Conservation (phyloP, 306 rosid species). For the Acacia melanoxylon region DNA sequence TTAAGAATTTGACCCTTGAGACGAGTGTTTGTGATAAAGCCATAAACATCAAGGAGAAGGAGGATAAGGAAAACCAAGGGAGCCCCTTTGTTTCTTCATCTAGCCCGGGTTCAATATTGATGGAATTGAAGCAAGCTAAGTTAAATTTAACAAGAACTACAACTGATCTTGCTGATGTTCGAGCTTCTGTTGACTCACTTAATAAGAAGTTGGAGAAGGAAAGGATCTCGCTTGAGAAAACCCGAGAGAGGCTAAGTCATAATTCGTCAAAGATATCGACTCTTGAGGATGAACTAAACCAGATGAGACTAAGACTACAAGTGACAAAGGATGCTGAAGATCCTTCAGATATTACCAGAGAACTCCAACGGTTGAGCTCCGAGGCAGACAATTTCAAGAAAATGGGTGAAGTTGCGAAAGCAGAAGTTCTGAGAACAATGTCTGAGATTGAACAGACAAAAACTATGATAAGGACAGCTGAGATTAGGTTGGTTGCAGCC, state of each 20-base stretch:
- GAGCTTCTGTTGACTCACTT: conserved; percentile 65
- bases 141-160: conserved; percentile 76
- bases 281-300: conserved; percentile 84
- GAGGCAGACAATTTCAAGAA: conserved; percentile 75
- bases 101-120: conserved; percentile 45
- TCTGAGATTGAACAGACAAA: conserved; percentile 84
- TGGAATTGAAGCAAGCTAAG: conserved; percentile 88
- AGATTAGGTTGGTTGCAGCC: conserved; percentile 78
- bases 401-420: conserved; percentile 70
- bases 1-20: not conserved
- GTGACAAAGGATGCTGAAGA: conserved; percentile 60
- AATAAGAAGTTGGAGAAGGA: conserved; percentile 83
- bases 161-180: conserved; percentile 74
- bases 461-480: conserved; percentile 74
- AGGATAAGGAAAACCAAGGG: not conserved
- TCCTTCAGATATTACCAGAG: conserved; percentile 57
- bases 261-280: conserved; percentile 65
- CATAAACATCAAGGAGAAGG: not conserved
- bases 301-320: conserved; percentile 63
- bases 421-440: conserved; percentile 58
- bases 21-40: not conserved
- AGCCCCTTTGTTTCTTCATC: conserved; percentile 19
- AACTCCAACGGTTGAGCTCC: conserved; percentile 61
- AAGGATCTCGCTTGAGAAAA: conserved; percentile 71
- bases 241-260: conserved; percentile 68